A percentile compares a stretch with the other conserved stretches of the same genome.
Conservation (phyloP, 1,139 yeast species). For the Sporopachydermia cereana region DNA sequence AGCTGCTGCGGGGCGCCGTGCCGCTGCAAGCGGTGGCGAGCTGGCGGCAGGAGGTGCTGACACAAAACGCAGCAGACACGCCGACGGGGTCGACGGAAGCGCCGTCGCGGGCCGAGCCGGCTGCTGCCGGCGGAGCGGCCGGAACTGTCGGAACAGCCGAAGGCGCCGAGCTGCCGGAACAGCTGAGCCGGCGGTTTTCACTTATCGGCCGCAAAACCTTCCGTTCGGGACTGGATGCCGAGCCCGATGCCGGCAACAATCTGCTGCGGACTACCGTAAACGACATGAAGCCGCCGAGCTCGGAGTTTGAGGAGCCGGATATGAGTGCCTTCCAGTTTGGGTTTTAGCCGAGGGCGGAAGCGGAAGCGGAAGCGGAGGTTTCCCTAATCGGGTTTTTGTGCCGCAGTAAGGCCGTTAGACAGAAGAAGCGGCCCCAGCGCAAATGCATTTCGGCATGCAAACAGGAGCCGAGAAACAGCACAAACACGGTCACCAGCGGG, state of each 20-base stretch:
- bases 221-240: constrained; percentile 1
- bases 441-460: neutral
- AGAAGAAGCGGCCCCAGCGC: neutral
- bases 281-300: constrained; percentile 34
- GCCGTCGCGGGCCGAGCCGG: neutral
- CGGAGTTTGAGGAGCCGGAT: constrained; percentile 63
- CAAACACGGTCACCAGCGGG: neutral
- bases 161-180: neutral
- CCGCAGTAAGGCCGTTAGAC: no score
- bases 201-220: neutral
- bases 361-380: neutral
- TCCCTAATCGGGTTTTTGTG: no score
- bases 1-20: neutral
- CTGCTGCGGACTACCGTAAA: constrained; percentile 3
- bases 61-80: neutral
- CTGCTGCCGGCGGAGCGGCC: neutral
- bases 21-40: neutral
- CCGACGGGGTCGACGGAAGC: constrained; percentile 5
- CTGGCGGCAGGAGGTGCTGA: neutral
- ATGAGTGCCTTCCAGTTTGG: constrained; percentile 71
- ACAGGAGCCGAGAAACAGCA: neutral
- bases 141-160: neutral
- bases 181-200: neutral
- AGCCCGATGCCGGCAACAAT: neutral
- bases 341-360: constrained; percentile 23